Conservation (phyloP, 495 filamentous ascomycete genomes). For the Pseudomonodictys pantanalensis region DNA sequence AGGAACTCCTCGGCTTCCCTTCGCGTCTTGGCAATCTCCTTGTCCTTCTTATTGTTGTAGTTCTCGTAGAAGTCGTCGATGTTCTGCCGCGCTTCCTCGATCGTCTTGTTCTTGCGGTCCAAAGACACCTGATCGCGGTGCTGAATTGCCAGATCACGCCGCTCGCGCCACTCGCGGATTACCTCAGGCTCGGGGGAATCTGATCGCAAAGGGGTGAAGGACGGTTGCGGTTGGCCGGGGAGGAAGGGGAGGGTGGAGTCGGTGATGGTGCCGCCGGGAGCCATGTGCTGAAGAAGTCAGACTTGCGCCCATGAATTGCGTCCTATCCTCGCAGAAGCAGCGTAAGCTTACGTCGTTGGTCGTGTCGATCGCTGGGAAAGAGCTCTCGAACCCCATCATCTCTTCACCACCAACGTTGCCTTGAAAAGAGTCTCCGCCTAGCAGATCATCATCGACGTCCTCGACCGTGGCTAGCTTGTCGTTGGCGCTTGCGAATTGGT, state of each 20-base stretch:
- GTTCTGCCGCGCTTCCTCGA: slow-evolving; percentile 79
- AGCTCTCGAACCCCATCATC: slow-evolving; percentile 74
- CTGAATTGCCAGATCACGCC: slow-evolving; percentile 70
- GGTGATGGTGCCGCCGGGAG: slow-evolving; percentile 85
- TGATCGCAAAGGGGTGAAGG: slow-evolving; percentile 41
- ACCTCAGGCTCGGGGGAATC: slow-evolving; percentile 84
- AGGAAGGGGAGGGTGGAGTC: slow-evolving; percentile 67
- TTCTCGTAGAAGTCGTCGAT: slow-evolving; percentile 99
- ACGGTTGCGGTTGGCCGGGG: slow-evolving; percentile 56
- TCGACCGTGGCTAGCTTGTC: slow-evolving; percentile 61
- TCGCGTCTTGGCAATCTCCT: slow-evolving; percentile 76
- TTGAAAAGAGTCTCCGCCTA: slow-evolving; percentile 59
- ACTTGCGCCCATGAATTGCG: neutral
- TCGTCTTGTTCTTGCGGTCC: slow-evolving; percentile 72
- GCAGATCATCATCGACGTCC: slow-evolving; percentile 64
- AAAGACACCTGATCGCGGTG: slow-evolving; percentile 75
- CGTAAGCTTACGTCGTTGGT: slow-evolving; percentile 64
- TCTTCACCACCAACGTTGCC: slow-evolving; percentile 47
- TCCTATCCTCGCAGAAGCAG: neutral
- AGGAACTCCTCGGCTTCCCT: slow-evolving; percentile 95
- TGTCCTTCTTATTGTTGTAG: slow-evolving; percentile 96
- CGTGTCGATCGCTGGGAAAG: slow-evolving; percentile 80
- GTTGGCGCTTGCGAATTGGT: slow-evolving; percentile 78
- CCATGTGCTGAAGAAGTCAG: slow-evolving; percentile 59
- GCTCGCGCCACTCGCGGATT: slow-evolving; percentile 88